Evolutionary conservation across 1,139 yeast genomes (phyloP), one percentile per base, ranked within the genome.

Genomic region (Blastobotrys petasosporus): DNA sequence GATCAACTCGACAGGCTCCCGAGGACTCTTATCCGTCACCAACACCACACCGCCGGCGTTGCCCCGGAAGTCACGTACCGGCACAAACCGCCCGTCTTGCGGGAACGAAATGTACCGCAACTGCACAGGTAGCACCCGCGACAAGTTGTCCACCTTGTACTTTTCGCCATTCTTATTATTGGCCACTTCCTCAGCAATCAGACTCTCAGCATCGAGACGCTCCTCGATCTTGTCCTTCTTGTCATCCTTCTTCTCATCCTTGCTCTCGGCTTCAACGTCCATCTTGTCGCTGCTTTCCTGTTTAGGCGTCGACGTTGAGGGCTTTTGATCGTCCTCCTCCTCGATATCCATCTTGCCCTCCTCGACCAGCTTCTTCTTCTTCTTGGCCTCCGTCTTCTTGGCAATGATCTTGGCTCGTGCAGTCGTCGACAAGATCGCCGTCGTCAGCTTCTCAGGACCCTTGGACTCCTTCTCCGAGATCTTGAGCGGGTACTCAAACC

Each of bases 391-490:
- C 32, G 77, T 74, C 71, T 82, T 84, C 66, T 83, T 85, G 20
- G 95, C 95, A 65, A 97, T 80, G 37, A 92, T 94, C 67, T 85
- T 85, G 16, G 97, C 97, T 63, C 82, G 82, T 31, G 82, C 88
- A 1, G 98, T 92, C 0, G 97, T 92, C 1, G 97, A 87, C 52
- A 92, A 74, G 20, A 92, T 95, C 2, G 97, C 98, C 34, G 96
- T 86, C 3, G 90, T 85, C 43, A 90, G 77, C 69, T 86, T 90
- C 62, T 86, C 97, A 3, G 94, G 87, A 50, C 83, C 88, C 62
- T 86, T 85, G 56, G 81, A 87, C 54, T 82, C 82, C 37, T 80
- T 76, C 58, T 82, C 92, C 61, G 86, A 95, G 15, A 77, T 74
- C 70, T 85, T 86, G 48, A 95, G 92, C 42, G 98, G 97, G 64